Evolutionary conservation across 768 basidiomycete species (phyloP).

Genomic region (Suillus subalutaceus): DNA sequence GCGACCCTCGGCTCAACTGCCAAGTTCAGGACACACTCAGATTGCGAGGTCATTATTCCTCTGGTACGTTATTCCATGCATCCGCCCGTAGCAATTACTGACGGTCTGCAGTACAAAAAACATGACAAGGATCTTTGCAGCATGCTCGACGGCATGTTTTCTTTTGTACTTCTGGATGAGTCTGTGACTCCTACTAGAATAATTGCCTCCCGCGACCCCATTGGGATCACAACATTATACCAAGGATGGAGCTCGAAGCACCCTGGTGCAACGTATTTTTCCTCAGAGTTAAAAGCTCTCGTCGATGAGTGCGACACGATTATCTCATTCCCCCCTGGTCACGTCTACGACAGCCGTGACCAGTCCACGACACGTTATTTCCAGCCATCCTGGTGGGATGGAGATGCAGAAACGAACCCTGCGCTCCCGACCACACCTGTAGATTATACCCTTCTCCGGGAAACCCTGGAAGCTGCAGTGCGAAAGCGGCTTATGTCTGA

Average conservation of each 20-base stretch:
- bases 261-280: slow-evolving; percentile 87
- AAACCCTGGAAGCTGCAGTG: slow-evolving; percentile 88
- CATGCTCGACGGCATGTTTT: slow-evolving; percentile 97
- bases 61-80: slow-evolving; percentile 54
- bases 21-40: slow-evolving; percentile 95
- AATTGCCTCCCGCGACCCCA: slow-evolving; percentile 95
- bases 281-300: slow-evolving; percentile 94
- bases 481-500: slow-evolving; percentile 97
- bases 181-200: slow-evolving; percentile 86
- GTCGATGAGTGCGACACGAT: slow-evolving; percentile 92
- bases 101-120: slow-evolving; percentile 70
- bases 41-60: slow-evolving; percentile 96
- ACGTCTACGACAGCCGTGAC: slow-evolving; percentile 89
- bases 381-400: slow-evolving; percentile 86
- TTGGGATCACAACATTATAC: slow-evolving; percentile 98
- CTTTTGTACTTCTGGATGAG: slow-evolving; percentile 95
- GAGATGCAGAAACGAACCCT: slow-evolving; percentile 68
- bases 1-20: slow-evolving; percentile 62
- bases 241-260: slow-evolving; percentile 89
- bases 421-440: slow-evolving; percentile 59
- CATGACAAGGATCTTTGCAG: slow-evolving; percentile 75
- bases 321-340: slow-evolving; percentile 95
- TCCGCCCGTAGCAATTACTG: neutral
- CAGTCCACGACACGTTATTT: slow-evolving; percentile 82
- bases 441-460: slow-evolving; percentile 72